Percentiles rank a stretch among this genome's conserved stretches.
phyloP scores from a whole-genome alignment of 148 eudicot genomes.

The Camellia lanceoleosa region DNA sequence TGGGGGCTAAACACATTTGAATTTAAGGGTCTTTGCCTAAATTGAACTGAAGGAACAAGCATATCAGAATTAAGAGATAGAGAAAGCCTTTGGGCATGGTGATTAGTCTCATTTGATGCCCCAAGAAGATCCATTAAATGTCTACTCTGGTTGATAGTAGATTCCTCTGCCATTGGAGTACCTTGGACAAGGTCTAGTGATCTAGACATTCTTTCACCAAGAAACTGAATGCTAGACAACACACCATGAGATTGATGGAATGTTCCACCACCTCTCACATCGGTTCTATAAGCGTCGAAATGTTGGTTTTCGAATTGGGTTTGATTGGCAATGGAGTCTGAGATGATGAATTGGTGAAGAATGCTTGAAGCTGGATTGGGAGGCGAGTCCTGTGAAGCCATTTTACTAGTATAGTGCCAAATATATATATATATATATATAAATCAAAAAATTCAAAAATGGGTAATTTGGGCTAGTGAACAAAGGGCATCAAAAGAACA shows the following conservation, averaged over 20 bases:
- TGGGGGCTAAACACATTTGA: conserved; percentile 40
- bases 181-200: conserved; percentile 43
- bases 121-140: conserved; percentile 63
- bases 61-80: conserved; percentile 60
- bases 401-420: conserved; percentile 16
- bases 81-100: conserved; percentile 47
- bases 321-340: conserved; percentile 43
- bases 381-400: conserved; percentile 71
- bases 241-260: conserved; percentile 25
- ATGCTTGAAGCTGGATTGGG: conserved; percentile 46
- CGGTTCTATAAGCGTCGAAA: conserved; percentile 33
- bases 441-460: background rate
- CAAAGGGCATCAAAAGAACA: conserved; percentile 1
- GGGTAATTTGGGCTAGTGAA: background rate
- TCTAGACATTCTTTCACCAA: conserved; percentile 57
- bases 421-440: too few species aligned
- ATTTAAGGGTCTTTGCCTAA: conserved; percentile 39
- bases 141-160: conserved; percentile 43
- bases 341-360: conserved; percentile 60
- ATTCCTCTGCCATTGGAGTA: conserved; percentile 28
- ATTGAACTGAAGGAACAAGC: conserved; percentile 41
- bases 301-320: conserved; percentile 53
- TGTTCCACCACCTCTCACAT: too few species aligned
- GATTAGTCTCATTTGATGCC: conserved; percentile 38
- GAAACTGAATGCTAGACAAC: conserved; percentile 38